Evolutionary conservation across 1,284 basidiomycete species (phyloP), one percentile per base, ranked within the genome.

Genomic region (Neonothopanus nambi): DNA sequence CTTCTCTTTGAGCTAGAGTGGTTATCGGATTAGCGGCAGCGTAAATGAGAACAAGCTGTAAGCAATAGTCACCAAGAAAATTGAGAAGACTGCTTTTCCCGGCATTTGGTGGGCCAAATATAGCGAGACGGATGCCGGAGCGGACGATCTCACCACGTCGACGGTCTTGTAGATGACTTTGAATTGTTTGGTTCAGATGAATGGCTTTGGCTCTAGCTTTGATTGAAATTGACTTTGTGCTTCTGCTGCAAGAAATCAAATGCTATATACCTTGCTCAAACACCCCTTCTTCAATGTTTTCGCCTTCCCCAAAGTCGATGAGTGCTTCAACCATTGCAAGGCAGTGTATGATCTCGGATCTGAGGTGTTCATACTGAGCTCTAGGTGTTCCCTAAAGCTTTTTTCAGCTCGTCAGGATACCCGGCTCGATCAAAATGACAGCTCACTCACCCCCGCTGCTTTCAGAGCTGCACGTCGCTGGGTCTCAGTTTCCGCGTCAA

Each of bases 221-320:
- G 39, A 18, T 54, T 5, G 8, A 58, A 28, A n/a, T 36, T 23
- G 28, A 46, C 9, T n/a, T 35, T 23, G 5, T 1, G 5, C 21
- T 4, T 26, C n/a, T 18, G n/a, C n/a, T 20, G 38, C 53, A 47
- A 23, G 54, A 47, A 54, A 33, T 24, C n/a, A 28, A 35, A 43
- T 23, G n/a, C 46, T 7, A 30, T 57, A 13, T 41, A 87, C 89
- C 86, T 70, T 81, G 72, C 5, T 82, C 80, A 62, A 82, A 86
- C 1, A 86, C 79, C 17, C 84, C 87, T 33, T 89, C 86, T 59
- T 93, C 91, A 30, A 94, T 83, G 18, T 91, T 88, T 64, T 95
- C 92, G 21, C 88, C 89, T 68, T 95, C 93, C 5, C 89, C 87
- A 67, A 95, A 96, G 67, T 95, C 93, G 53, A 96, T 94, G 37